Base-by-base conservation (phyloP, 2,329 filamentous ascomycete species). In the Paraphaeosphaeria minitans region DNA sequence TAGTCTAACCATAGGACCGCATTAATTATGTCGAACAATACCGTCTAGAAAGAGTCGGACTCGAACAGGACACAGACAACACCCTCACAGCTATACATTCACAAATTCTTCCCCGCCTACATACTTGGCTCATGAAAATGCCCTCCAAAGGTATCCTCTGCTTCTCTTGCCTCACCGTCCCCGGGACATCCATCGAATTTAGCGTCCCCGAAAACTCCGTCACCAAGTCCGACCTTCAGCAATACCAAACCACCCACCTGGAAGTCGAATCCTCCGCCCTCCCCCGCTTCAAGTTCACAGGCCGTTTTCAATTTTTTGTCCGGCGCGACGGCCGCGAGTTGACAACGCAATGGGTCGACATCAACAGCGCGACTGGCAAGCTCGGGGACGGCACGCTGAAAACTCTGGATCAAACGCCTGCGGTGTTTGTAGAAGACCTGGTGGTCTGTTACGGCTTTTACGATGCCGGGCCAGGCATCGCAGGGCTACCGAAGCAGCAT, bases 361-460 rank as follows among this genome's bases (percentile, higher is more conserved):
- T 84, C 65, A 83, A 83, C 60, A 73, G 75, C 46, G 58, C 83
- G 41, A 82, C 80, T 0, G 81, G 81, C 31, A 70, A 76, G 41
- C 67, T 80, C 16, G 76, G 74, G 56, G 72, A 73, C 14, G 81
- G 81, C 13, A 81, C 57, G 49, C 77, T 64, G 74, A 71, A 67
- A 8, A 66, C 64, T 35, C 73, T 75, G 66, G 66, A 70, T 27
- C 61, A 74, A 29, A 74, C 72, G 2, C 65, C 64, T 0, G 64
- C 66, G n/a, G 61, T 75, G 29, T 67, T 76, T 48, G 56, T 59
- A 6, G 69, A 75, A 42, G 71, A 78, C 48, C 41, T 81, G 16
- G 76, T 81, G 4, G 72, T 83, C 19, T 69, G 70, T 0, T 84
- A 81, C 59, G 81, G 81, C 10, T 80, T 83, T 58, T 84, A 84